These are phyloP conservation scores for Quercus parvula DNA, from an alignment of 306 rosid species.

Conservation along the genomic window DNA sequence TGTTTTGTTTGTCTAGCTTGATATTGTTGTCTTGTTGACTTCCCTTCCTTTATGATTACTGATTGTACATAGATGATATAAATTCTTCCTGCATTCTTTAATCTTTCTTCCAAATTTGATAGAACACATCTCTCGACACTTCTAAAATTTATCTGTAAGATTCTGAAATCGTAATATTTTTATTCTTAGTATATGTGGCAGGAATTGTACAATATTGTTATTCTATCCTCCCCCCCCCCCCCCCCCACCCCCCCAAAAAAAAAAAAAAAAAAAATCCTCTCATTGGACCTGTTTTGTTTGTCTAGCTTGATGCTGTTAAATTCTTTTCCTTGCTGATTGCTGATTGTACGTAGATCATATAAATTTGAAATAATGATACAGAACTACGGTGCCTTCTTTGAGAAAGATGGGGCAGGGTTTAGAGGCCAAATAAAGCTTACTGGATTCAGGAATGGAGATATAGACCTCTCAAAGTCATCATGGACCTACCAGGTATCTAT, in stretches of 20 bases:
- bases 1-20: not conserved
- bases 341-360: constrained; percentile 16
- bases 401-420: constrained; percentile 92
- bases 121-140: too few species aligned
- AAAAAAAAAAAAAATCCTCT: not conserved
- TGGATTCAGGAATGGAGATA: constrained; percentile 67
- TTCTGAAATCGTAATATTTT: too few species aligned
- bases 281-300: not conserved
- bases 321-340: constrained; percentile 1
- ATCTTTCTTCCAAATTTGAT: too few species aligned
- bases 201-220: not conserved
- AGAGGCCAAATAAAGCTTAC: constrained; percentile 71
- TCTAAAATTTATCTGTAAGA: too few species aligned
- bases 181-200: too few species aligned
- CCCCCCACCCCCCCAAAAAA: too few species aligned
- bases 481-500: constrained; percentile 90
- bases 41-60: constrained; percentile 4
- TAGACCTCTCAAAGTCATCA: constrained; percentile 63
- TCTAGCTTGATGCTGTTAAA: not conserved
- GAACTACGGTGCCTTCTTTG: constrained; percentile 91
- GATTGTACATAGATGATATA: constrained; percentile 16
- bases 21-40: not conserved
- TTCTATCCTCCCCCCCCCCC: not conserved
- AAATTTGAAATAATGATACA: constrained; percentile 33
- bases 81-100: not conserved